phyloP scores from a whole-genome alignment of 202 grass and related monocot genomes.

The Eragrostis tef region DNA sequence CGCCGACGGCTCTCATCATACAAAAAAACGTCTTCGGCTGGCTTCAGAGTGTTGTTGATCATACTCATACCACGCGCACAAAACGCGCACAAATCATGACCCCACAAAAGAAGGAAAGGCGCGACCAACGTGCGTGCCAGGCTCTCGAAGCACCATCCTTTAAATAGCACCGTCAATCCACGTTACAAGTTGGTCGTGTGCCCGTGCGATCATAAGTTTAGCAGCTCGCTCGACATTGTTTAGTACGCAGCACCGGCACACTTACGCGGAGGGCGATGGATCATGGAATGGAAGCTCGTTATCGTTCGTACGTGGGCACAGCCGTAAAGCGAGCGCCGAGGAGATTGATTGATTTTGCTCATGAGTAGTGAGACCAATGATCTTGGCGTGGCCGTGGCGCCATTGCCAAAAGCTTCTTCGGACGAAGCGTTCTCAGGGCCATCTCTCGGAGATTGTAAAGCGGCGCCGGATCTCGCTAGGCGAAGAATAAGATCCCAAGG shows the following conservation, averaged over 20 bases:
- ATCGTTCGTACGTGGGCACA: not conserved
- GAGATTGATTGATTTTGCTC: not conserved
- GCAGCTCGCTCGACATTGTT: not conserved
- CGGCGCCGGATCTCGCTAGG: not conserved
- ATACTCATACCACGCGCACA: not conserved
- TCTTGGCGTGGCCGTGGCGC: conserved; percentile 36
- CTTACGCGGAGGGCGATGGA: not conserved
- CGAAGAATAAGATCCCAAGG: conserved; percentile 48
- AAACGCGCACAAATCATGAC: conserved; percentile 35
- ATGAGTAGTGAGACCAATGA: not conserved
- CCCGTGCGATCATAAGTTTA: not conserved
- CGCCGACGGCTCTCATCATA: not conserved
- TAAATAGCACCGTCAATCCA: conserved; percentile 30
- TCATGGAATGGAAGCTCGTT: not conserved
- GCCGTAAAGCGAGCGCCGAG: conserved; percentile 22
- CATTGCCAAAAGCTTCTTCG: not conserved
- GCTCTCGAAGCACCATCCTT: not conserved
- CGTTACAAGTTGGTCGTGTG: not conserved
- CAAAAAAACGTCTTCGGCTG: not conserved
- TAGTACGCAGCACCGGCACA: not conserved
- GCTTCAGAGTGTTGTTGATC: not conserved
- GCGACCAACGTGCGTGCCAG: conserved; percentile 32
- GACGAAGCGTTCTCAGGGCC: not conserved
- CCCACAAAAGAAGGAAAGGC: not conserved
- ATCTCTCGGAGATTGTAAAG: conserved; percentile 30